These are phyloP conservation scores for Neofusicoccum parvum DNA, from an alignment of 2,329 filamentous ascomycete species.

Conservation along the genomic window DNA sequence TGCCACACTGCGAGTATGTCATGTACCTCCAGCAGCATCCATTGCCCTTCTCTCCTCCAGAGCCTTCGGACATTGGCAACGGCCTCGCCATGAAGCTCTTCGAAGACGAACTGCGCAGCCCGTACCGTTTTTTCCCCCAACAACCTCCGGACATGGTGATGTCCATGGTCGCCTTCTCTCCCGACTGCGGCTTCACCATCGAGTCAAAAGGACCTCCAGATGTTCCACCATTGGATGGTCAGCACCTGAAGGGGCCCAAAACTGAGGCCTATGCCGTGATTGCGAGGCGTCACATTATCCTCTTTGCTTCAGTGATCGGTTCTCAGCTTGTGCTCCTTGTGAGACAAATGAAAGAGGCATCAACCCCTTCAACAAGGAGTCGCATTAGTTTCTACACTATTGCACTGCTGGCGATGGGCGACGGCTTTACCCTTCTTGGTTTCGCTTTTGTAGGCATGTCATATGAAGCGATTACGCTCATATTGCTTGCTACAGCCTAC, in stretches of 20 bases:
- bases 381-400: constrained; percentile 67
- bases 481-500: constrained; percentile 59
- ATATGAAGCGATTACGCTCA: constrained; percentile 51
- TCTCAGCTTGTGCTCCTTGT: constrained; percentile 60
- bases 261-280: constrained; percentile 57
- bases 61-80: constrained; percentile 16
- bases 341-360: constrained; percentile 65
- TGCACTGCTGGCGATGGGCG: constrained; percentile 62
- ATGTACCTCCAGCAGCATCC: constrained; percentile 80
- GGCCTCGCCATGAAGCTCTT: constrained; percentile 50
- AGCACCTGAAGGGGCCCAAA: constrained; percentile 60
- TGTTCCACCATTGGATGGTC: constrained; percentile 51
- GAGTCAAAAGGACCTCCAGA: constrained; percentile 63
- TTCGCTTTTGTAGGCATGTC: constrained; percentile 57
- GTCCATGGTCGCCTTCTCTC: constrained; percentile 64
- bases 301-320: constrained; percentile 53
- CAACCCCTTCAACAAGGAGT: constrained; percentile 65
- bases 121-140: constrained; percentile 58
- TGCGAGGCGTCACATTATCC: constrained; percentile 55
- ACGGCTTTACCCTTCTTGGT: constrained; percentile 59
- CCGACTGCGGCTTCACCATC: constrained; percentile 67
- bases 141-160: constrained; percentile 56
- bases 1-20: constrained; percentile 85
- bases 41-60: constrained; percentile 22
- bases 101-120: constrained; percentile 62